Evolutionary conservation across 106 monocot genomes (phyloP).

Genomic region (Narthecium ossifragum): DNA sequence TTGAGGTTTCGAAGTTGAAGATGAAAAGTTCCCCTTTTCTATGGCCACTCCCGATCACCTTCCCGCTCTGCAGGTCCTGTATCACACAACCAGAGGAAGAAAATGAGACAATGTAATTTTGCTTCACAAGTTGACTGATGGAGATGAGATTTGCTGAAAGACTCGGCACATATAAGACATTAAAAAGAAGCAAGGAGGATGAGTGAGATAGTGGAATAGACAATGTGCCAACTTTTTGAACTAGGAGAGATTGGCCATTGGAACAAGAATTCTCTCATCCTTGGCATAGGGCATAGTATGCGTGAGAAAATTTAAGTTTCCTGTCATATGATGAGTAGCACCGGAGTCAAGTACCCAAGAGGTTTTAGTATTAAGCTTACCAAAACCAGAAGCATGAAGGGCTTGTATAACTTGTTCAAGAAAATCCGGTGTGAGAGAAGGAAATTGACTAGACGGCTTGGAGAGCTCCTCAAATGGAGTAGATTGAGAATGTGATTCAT

Average conservation of each 20-base stretch:
- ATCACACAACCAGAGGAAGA: not conserved
- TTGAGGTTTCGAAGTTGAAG: not conserved
- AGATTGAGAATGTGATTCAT: no score
- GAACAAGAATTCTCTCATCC: not conserved
- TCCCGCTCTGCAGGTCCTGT: no score
- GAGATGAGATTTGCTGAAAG: no score
- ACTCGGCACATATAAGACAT: not conserved
- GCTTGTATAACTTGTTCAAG: conserved; percentile 11
- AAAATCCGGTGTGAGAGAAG: not conserved
- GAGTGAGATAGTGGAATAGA: not conserved
- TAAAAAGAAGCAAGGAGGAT: no score
- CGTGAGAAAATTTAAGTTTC: not conserved
- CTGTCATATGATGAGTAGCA: conserved; percentile 4
- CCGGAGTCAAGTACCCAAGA: conserved; percentile 7
- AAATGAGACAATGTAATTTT: not conserved
- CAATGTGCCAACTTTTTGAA: conserved; percentile 2
- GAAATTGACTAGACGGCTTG: not conserved
- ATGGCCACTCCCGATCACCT: conserved; percentile 3
- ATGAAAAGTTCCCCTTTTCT: conserved; percentile 6
- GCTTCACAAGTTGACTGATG: no score
- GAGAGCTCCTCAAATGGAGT: no score
- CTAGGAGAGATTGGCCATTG: conserved; percentile 6
- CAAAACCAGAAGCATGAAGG: conserved; percentile 9
- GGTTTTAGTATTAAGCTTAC: not conserved
- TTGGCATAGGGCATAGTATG: not conserved